Base-by-base conservation (phyloP, 2,329 filamentous ascomycete species). In the Fonsecaea erecta region DNA sequence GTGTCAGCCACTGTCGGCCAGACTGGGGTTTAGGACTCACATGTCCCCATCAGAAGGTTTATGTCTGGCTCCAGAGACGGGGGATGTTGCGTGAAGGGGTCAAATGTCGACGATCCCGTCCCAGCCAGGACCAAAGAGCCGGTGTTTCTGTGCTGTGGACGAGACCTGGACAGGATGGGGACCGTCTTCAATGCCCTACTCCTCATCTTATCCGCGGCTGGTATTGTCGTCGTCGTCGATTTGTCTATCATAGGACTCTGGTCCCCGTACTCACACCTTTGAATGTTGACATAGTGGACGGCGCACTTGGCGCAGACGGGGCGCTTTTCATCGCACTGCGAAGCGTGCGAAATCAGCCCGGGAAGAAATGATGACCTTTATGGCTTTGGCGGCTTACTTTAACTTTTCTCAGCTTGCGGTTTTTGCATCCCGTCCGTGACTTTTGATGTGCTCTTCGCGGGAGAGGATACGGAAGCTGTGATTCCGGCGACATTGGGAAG, bases 261-360 rank as follows among this genome's bases (percentile, higher is more conserved):
- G 32, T 61, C 59, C 21, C 59, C 59, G 26, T 61, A 61, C 28
- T 61, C 59, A 35, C 59, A 61, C 16, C 35, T 43, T 24, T 46
- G 59, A 43, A 54, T 61, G 34, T 61, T 53, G 24, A 37, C 37
- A 46, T 61, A 61, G 32, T 61, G 59, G 21, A 61, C 21, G 34
- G 51, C 48, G 28, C 59, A 61, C n/a, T 54, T 61, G 59, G 46
- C 59, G 24, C 59, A 61, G 18, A 61, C 51, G 2, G 59, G 59
- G 40, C 59, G 59, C 26, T 48, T 61, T 32, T 61, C 59, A 24
- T 61, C 59, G 11, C 59, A 61, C 59, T 61, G 28, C 32, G 14
- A n/a, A 26, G 14, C 21, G 3, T 54, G 21, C 16, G 46, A 18
- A 48, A 30, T 16, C 24, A 24, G 4, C 12, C 35, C 26, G 3